Base-by-base conservation (phyloP, 441 rosid genomes). In the Geranium incanum region DNA sequence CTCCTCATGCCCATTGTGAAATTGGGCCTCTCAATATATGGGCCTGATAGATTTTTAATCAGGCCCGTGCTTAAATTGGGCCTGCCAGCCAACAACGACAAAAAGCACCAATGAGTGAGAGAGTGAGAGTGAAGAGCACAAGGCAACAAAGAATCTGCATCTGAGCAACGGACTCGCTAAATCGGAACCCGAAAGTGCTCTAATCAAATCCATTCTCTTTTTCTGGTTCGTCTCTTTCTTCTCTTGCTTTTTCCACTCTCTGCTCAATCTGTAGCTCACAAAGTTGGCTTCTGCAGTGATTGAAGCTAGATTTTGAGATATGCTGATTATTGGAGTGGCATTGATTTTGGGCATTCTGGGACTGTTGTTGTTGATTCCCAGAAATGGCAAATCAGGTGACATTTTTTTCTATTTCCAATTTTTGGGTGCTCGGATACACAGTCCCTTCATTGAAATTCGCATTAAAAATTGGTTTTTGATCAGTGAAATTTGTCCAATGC, bases 311-410 rank as follows among this genome's bases (percentile, higher is more conserved):
- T 12, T 28, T 57, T 66, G 72, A 77, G 78, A 77, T 62, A 87
- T 85, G 89, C 74, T 71, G 68, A 62, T 84, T 64, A 80, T 75
- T 65, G 79, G 71, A 66, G 78, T 69, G 52, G 86, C 79, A 33
- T 41, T 85, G 74, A 45, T 88, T 67, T 70, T 88, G 77, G 84
- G 82, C 11, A 59, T 83, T 28, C 71, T 84, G 71, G 89, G 87
- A 21, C 81, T 76, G 68, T 78, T 85, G 67, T 33, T 86, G 55
- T 72, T 84, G 69, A 76, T 78, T 28, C 86, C 88, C 4, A 48
- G 87, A 69, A 66, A 48, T 50, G 68, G 71, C 38, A 83, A 84
- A 83, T 75, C 83, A 67, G 86, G 89, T 86, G 77, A 19, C 18
- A 0, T 43, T 5, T 18, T 3, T 68, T 65, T 1, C 43, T 68